Base-by-base conservation (phyloP, 2,329 filamentous ascomycete genomes). In the Talaromyces sp. region DNA sequence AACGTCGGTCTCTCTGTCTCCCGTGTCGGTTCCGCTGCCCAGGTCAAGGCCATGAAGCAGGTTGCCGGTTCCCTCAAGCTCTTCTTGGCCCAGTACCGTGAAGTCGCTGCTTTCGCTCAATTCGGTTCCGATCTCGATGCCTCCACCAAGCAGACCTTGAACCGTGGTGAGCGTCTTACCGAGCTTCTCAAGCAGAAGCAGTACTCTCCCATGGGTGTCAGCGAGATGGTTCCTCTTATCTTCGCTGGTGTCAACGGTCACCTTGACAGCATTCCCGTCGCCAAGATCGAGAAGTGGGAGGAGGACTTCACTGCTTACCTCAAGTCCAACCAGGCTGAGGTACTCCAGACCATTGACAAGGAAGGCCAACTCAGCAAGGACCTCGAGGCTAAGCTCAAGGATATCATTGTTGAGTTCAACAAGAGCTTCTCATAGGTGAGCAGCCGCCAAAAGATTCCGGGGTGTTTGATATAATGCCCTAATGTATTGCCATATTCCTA, bases 41-140 rank as follows among this genome's bases (percentile, higher is more conserved):
- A 99, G 89, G 89, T 98, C 83, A 99, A 98, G 92, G 93, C 95
- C 85, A 99, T 99, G 95, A 99, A 99, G 90, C 95, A 99, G 88
- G 95, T 99, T 76, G 95, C 95, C 78, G 95, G 95, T 89, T 98
- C 94, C 74, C 87, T 99, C 80, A 99, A 99, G 90, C 93, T 99
- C 76, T 99, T 98, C 93, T 92, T 99, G 91, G 95, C 95, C 77
- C 95, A 99, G 87, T 99, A 99, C 89, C 95, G 95, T 95, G 95
- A 99, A 85, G 95, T 99, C 70, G 95, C 95, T 78, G 95, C 95
- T 75, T 99, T 99, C 85, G 94, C 95, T 76, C 95, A 99, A 86
- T 99, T 99, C 89, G 95, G 95, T 90, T 99, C 95, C 79, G 95
- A 99, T 87, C 87, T 99, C 74, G 95, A 99, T 85, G 95, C 95